Base-by-base conservation (phyloP, 768 basidiomycete genomes). In the Terana coerulea region DNA sequence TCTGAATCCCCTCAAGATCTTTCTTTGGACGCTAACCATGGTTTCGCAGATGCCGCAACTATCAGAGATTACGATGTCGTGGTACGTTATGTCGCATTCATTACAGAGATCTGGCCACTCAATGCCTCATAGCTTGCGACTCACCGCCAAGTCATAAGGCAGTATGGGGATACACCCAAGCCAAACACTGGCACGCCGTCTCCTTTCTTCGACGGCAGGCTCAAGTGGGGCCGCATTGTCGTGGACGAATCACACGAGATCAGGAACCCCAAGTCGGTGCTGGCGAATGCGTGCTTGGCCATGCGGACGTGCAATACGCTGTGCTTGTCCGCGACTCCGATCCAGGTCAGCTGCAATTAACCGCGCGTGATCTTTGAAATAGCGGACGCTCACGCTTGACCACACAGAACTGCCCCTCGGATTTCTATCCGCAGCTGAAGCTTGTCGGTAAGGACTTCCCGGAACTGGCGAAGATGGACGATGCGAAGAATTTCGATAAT, bases 201-300 rank as follows among this genome's bases (percentile, higher is more conserved):
- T 33, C 50, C 50, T 15, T 44, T 51, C 15, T 35, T 34, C 30
- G 11, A 4, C 41, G 14, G n/a, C n/a, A n/a, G n/a, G n/a, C n/a
- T 44, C 1, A 12, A 4, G 1, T 51, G 50, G 50, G 19, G 31
- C 25, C 50, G 50, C 14, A 24, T 51, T 15, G 35, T 51, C 21
- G 19, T 21, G n/a, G 53, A 55, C 28, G 53, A 55, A 29, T 31
- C 53, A 3, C 53, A 55, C 33, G 26, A 7, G 8, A 43, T 55
- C 22, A 25, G 53, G 21, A 43, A 35, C 33, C 49, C 48, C 42
- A 26, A 35, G 12, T 25, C 37, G 5, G 34, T 37, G 33, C 6
- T 12, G 6, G 41, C 49, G 6, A 15, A 5, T 9, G 53, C 48
- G 2, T 42, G 33, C 35, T 39, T 25, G 3, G 53, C 47, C 14